Percentiles rank a stretch among this genome's conserved stretches.
Evolutionary conservation across 2,329 filamentous ascomycete species (phyloP).

Genomic region (Dothideomycetidae sp.): DNA sequence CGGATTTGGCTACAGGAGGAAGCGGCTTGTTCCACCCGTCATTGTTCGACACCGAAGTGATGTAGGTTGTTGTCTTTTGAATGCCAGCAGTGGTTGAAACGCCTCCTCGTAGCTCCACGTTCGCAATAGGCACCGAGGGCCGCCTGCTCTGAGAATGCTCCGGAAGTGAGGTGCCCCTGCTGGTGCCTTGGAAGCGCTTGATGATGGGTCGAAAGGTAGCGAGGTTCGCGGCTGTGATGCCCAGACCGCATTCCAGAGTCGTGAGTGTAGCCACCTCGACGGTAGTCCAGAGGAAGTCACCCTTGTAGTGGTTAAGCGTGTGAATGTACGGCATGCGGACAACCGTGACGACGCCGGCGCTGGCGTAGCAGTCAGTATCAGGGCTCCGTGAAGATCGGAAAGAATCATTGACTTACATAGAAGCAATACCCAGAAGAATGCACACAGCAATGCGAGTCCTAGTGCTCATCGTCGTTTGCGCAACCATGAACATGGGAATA

Average conservation of each 20-base stretch:
- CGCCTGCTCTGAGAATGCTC: background rate
- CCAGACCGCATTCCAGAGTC: constrained; percentile 22
- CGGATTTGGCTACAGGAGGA: constrained; percentile 1
- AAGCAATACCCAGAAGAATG: constrained; percentile 22
- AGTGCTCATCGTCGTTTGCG: constrained; percentile 23
- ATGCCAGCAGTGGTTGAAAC: background rate
- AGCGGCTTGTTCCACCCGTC: constrained; percentile 4
- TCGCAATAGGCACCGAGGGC: background rate
- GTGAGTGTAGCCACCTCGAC: constrained; percentile 26
- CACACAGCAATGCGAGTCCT: constrained; percentile 22
- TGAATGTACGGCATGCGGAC: constrained; percentile 33
- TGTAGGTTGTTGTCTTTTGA: constrained; percentile 6
- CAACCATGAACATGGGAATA: constrained; percentile 25
- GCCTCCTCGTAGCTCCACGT: background rate
- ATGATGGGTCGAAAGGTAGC: constrained; percentile 38
- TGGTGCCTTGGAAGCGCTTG: constrained; percentile 3
- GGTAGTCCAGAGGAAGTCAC: constrained; percentile 32
- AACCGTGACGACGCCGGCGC: constrained; percentile 38
- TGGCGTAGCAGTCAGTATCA: constrained; percentile 4
- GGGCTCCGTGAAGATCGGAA: background rate
- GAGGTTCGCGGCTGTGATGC: constrained; percentile 30
- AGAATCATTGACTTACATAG: constrained; percentile 18
- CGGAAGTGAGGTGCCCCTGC: background rate
- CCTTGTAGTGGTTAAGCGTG: constrained; percentile 23
- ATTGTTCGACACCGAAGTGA: constrained; percentile 5